Conservation (phyloP, 495 filamentous ascomycete genomes). For the Penicillium cinerascens region DNA sequence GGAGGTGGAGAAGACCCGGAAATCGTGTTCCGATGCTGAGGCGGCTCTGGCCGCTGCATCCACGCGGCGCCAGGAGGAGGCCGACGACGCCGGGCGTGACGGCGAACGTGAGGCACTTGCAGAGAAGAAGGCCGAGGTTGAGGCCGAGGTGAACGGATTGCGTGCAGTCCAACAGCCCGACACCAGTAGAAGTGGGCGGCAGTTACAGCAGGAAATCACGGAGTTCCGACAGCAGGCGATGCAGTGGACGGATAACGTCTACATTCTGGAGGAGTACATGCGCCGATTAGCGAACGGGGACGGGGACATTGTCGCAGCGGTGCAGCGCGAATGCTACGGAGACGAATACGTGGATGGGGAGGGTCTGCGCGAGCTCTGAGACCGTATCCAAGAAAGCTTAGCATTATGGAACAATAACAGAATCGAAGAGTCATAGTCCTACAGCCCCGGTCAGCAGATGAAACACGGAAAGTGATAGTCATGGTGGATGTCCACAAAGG, state of each 20-base stretch:
- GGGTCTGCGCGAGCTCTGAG: conserved; percentile 50
- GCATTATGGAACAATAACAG: conserved; percentile 1
- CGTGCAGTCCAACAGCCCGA: conserved; percentile 30
- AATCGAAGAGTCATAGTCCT: conserved; percentile 1
- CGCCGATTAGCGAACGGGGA: conserved; percentile 49
- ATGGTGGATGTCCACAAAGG: conserved; percentile 10
- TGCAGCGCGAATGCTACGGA: conserved; percentile 58
- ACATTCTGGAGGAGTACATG: conserved; percentile 59
- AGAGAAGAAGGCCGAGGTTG: conserved; percentile 22
- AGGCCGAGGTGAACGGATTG: conserved; percentile 25
- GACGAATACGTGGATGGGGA: conserved; percentile 63
- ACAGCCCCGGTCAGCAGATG: too few species aligned
- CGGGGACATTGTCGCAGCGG: conserved; percentile 44
- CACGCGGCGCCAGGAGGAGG: conserved; percentile 16
- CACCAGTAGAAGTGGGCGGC: conserved; percentile 48
- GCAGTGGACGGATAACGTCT: conserved; percentile 62
- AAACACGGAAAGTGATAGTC: conserved; percentile 8
- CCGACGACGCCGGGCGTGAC: conserved; percentile 16
- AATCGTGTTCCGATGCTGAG: conserved; percentile 17
- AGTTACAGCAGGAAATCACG: conserved; percentile 47
- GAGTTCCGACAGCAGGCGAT: conserved; percentile 46
- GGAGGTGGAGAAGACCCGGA: conserved; percentile 53
- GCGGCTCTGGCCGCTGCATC: conserved; percentile 24
- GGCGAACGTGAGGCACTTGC: conserved; percentile 23
- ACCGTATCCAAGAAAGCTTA: conserved; percentile 16